These are phyloP conservation scores for Aspergillus saccharolyticus DNA, from an alignment of 495 filamentous ascomycete species.

Conservation along the genomic window DNA sequence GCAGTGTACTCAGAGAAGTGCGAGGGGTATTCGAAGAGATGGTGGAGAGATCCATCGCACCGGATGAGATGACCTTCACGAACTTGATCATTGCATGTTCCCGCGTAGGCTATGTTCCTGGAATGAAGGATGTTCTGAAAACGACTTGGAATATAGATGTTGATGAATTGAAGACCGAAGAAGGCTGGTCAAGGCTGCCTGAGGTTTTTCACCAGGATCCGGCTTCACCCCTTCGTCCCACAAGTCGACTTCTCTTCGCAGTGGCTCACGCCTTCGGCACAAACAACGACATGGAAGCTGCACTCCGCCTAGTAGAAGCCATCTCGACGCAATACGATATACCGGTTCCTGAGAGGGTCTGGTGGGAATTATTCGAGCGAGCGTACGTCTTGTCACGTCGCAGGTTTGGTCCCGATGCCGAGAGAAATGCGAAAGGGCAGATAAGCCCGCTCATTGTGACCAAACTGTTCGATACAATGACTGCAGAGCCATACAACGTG, in stretches of 20 bases:
- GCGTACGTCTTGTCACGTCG: slow-evolving; percentile 47
- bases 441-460: slow-evolving; percentile 40
- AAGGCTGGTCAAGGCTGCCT: slow-evolving; percentile 22
- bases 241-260: slow-evolving; percentile 46
- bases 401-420: slow-evolving; percentile 16
- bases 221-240: slow-evolving; percentile 53
- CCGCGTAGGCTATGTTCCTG: slow-evolving; percentile 48
- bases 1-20: slow-evolving; percentile 34
- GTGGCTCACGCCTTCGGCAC: slow-evolving; percentile 56
- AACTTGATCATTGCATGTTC: slow-evolving; percentile 52
- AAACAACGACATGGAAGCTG: slow-evolving; percentile 51
- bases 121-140: slow-evolving; percentile 45
- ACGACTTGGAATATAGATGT: slow-evolving; percentile 58
- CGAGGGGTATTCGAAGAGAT: slow-evolving; percentile 46
- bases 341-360: slow-evolving; percentile 42
- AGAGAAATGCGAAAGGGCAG: slow-evolving; percentile 20
- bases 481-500: slow-evolving; percentile 50
- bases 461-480: slow-evolving; percentile 52
- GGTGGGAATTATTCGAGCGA: slow-evolving; percentile 56
- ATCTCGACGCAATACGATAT: slow-evolving; percentile 53
- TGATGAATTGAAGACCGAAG: slow-evolving; percentile 27
- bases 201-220: slow-evolving; percentile 28
- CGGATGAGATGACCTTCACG: slow-evolving; percentile 53
- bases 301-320: slow-evolving; percentile 50
- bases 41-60: slow-evolving; percentile 37